These are phyloP conservation scores for Periconia macrospinosa DNA, from an alignment of 2,329 filamentous ascomycete genomes.

Conservation along the genomic window DNA sequence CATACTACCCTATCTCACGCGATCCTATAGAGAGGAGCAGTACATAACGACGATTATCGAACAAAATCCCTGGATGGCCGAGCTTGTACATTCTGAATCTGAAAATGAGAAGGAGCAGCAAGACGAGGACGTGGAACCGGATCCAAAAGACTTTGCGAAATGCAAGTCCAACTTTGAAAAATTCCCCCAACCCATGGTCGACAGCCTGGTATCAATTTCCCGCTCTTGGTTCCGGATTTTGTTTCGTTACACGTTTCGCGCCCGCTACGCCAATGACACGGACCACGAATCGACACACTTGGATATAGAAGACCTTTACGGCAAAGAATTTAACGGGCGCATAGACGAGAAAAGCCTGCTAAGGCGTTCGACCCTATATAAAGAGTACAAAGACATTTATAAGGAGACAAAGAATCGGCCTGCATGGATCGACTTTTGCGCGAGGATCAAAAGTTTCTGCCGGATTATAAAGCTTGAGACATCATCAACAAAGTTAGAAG, in stretches of 20 bases:
- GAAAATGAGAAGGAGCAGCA: neutral
- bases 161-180: conserved; percentile 1
- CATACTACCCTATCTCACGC: conserved; percentile 3
- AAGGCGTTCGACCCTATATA: neutral
- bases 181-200: neutral
- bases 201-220: neutral
- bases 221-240: conserved; percentile 3
- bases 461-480: neutral
- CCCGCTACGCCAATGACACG: neutral
- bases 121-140: neutral
- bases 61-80: conserved; percentile 1
- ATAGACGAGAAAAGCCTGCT: conserved; percentile 1
- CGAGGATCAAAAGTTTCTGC: neutral
- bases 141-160: neutral
- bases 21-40: neutral
- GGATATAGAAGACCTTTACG: neutral
- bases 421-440: neutral
- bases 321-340: neutral
- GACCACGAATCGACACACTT: neutral
- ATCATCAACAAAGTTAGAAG: conserved; percentile 1
- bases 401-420: conserved; percentile 3
- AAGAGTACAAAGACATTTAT: conserved; percentile 5
- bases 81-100: conserved; percentile 1
- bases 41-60: neutral
- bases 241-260: conserved; percentile 5